A percentile compares a stretch with the other conserved stretches of the same genome.
These are phyloP conservation scores for Cantharellus anzutake DNA, from an alignment of 768 basidiomycete genomes.

Conservation along the genomic window DNA sequence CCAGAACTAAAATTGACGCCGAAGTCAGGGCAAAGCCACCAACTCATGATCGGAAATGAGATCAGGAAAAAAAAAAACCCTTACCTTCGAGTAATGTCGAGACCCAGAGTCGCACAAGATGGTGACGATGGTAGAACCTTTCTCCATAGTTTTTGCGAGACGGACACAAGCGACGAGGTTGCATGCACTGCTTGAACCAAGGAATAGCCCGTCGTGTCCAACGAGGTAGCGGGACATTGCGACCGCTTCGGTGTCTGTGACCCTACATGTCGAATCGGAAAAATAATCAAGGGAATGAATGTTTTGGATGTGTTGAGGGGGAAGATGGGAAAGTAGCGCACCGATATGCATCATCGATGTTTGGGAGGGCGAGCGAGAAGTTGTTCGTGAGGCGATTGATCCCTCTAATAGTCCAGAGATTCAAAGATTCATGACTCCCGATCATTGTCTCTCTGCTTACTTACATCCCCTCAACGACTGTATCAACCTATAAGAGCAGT, in stretches of 20 bases:
- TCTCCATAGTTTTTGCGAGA: conserved; percentile 32
- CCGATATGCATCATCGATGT: conserved; percentile 84
- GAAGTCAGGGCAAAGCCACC: background rate
- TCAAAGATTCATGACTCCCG: background rate
- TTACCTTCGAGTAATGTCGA: conserved; percentile 83
- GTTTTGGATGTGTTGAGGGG: background rate
- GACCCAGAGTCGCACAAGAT: conserved; percentile 83
- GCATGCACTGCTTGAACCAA: conserved; percentile 92
- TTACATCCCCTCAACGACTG: conserved; percentile 84
- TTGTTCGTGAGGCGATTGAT: conserved; percentile 89
- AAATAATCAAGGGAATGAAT: background rate
- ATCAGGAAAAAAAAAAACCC: conserved; percentile 4
- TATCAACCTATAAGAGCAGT: conserved; percentile 49
- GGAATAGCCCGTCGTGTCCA: conserved; percentile 74
- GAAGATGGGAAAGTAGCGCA: conserved; percentile 13
- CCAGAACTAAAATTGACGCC: conserved; percentile 27
- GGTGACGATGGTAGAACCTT: conserved; percentile 59
- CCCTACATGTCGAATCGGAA: conserved; percentile 23
- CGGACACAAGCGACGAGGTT: conserved; percentile 87
- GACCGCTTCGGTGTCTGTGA: conserved; percentile 86
- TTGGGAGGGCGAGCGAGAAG: conserved; percentile 62
- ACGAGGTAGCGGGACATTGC: conserved; percentile 92
- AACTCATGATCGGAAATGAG: background rate
- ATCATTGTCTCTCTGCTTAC: conserved; percentile 3
- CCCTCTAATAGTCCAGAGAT: conserved; percentile 31